These are phyloP conservation scores for Moricandia arvensis DNA, from an alignment of 345 rosid species.

Conservation along the genomic window DNA sequence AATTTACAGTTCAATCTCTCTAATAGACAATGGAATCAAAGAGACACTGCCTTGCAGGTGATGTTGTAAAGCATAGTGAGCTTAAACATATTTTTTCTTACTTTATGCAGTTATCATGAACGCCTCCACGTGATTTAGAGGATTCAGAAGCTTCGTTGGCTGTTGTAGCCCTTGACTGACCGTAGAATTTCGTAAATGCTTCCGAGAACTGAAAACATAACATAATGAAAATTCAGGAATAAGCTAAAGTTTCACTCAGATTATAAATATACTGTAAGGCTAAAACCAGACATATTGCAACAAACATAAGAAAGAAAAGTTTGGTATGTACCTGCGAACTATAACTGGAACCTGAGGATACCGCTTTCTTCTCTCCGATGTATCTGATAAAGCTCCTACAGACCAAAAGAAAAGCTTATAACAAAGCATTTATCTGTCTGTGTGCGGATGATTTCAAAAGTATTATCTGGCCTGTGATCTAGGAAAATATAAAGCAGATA, in stretches of 20 bases:
- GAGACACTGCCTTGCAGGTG: not conserved
- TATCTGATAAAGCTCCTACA: slow-evolving; percentile 82
- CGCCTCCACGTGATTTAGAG: slow-evolving; percentile 59
- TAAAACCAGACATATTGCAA: slow-evolving; percentile 4
- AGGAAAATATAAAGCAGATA: not conserved
- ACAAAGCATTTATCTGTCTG: not conserved
- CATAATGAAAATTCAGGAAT: not conserved
- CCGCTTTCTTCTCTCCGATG: slow-evolving; percentile 75
- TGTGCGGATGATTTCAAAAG: not conserved
- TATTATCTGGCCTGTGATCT: not conserved
- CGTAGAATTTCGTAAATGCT: slow-evolving; percentile 92
- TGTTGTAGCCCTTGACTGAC: slow-evolving; percentile 70
- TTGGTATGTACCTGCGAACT: slow-evolving; percentile 69
- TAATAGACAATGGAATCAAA: not conserved
- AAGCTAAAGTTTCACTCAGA: slow-evolving; percentile 1
- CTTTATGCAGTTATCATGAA: slow-evolving; percentile 91
- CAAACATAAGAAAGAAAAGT: not conserved
- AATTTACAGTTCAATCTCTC: not conserved
- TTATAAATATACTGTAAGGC: not conserved
- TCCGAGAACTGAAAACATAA: slow-evolving; percentile 66
- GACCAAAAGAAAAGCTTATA: slow-evolving; percentile 20
- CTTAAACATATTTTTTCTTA: slow-evolving; percentile 28
- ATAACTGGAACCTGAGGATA: slow-evolving; percentile 64
- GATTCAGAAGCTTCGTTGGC: slow-evolving; percentile 59
- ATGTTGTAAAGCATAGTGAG: not conserved